Base-by-base conservation (phyloP, 805 yeast species). In the Allodekkera sacchari region DNA sequence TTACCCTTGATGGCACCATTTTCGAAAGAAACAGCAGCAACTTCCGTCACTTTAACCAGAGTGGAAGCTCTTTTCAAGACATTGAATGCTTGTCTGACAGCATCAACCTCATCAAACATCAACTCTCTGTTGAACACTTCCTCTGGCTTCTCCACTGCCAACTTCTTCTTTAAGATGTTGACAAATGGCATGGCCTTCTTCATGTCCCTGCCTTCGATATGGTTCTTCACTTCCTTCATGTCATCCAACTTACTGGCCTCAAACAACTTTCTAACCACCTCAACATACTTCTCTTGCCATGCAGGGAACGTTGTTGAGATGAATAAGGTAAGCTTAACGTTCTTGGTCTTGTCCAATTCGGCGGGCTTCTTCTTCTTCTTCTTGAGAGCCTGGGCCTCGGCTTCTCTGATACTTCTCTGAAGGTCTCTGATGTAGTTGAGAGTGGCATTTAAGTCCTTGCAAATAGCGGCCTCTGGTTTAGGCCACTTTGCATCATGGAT, bases 131-230 rank as follows among this genome's bases (percentile, higher is more conserved):
- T 79, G 68, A 92, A 85, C 17, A 92, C 95, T 32, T 72, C 71
- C 33, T 71, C 74, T 13, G 95, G 77, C 19, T 77, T 59, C 52
- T 83, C 94, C 32, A 59, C 60, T 24, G 67, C 61, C 44, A 92
- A 68, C 63, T 94, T 77, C 53, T 79, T 83, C 61, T 92, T 88
- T 57, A 92, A 66, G 46, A 74, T 64, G 42, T 89, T 78, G 39
- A 92, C 87, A 58, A 88, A 89, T 37, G 97, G 97, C 97, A 92
- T 92, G 38, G 95, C 96, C 48, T 94, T 80, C 72, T 92, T 92
- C 83, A 88, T 83, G 50, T 92, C 97, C 57, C 77, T 79, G 43
- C 83, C 83, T 18, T 64, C 63, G 38, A 82, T 76, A 53, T 65
- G 73, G 44, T 74, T 71, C 55, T 71, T 79, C 47, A 82, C 64